phyloP scores from a whole-genome alignment of 169 alveolate species.

The Cryptosporidium bovis region DNA sequence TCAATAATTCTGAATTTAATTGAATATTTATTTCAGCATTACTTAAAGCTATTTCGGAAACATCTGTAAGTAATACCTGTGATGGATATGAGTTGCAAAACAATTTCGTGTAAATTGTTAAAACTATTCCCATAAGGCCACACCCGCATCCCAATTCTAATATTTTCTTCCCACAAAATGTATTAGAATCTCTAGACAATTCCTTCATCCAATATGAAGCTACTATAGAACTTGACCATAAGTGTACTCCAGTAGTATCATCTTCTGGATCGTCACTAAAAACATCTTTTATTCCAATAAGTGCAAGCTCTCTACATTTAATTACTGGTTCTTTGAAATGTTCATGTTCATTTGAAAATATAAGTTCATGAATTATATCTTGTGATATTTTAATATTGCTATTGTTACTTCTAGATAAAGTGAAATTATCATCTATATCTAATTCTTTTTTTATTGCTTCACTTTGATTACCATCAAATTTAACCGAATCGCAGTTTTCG shows the following conservation, averaged over 20 bases:
- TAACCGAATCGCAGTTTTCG: conserved; percentile 16
- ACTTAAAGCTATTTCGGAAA: conserved; percentile 32
- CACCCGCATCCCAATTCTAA: conserved; percentile 69
- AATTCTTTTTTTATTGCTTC: not conserved
- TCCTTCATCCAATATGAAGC: conserved; percentile 58
- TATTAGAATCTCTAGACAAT: not conserved
- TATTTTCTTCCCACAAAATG: conserved; percentile 27
- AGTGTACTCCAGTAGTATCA: conserved; percentile 66
- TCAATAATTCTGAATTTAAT: conserved; percentile 16
- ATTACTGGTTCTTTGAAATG: not conserved
- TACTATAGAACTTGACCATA: conserved; percentile 73
- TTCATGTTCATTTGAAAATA: not conserved
- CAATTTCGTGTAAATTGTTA: conserved; percentile 18
- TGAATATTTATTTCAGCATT: conserved; percentile 38
- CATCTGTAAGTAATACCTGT: conserved; percentile 46
- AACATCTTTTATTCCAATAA: conserved; percentile 35
- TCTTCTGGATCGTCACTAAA: conserved; percentile 44
- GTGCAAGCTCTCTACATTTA: conserved; percentile 62
- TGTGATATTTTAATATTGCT: not conserved
- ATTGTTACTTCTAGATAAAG: not conserved
- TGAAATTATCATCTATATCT: too few species aligned
- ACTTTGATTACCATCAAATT: conserved; percentile 2
- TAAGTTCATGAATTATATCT: conserved; percentile 25
- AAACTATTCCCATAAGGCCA: conserved; percentile 59
- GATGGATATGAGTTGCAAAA: not conserved